Conservation (phyloP, 1,284 basidiomycete genomes). For the Heliocybe sulcata region DNA sequence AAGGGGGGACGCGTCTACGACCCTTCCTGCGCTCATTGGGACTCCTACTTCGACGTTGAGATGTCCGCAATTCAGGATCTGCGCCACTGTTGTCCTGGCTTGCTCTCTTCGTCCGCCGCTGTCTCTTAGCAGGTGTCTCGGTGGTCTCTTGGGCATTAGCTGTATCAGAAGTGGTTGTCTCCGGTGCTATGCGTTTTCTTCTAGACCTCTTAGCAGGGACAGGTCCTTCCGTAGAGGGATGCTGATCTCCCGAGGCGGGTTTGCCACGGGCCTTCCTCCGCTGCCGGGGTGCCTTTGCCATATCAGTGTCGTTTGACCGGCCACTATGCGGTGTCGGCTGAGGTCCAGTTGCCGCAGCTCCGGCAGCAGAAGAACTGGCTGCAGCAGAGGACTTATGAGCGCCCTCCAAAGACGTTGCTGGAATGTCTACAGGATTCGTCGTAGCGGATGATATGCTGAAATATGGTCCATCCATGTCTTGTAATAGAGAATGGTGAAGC, state of each 20-base stretch:
- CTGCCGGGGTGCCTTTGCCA: background rate
- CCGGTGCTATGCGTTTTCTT: background rate
- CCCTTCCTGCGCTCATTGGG: conserved; percentile 15
- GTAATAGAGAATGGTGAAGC: too few species aligned
- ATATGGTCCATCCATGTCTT: too few species aligned
- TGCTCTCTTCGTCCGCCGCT: background rate
- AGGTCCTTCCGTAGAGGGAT: background rate
- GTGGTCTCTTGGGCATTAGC: background rate
- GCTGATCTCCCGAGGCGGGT: background rate
- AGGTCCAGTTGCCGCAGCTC: too few species aligned
- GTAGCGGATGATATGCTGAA: too few species aligned
- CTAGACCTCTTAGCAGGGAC: background rate
- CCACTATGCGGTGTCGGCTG: too few species aligned
- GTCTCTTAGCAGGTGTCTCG: conserved; percentile 3
- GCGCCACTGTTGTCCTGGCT: conserved; percentile 1
- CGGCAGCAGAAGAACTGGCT: too few species aligned
- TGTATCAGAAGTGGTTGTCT: background rate
- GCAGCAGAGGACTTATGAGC: too few species aligned
- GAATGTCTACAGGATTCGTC: too few species aligned
- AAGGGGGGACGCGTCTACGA: conserved; percentile 30
- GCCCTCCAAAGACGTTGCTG: too few species aligned
- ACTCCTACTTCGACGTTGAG: conserved; percentile 12
- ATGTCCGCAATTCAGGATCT: background rate
- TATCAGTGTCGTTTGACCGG: too few species aligned
- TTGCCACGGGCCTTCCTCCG: conserved; percentile 5